phyloP scores from a whole-genome alignment of 164 flowering plant genomes.

The Macadamia integrifolia region DNA sequence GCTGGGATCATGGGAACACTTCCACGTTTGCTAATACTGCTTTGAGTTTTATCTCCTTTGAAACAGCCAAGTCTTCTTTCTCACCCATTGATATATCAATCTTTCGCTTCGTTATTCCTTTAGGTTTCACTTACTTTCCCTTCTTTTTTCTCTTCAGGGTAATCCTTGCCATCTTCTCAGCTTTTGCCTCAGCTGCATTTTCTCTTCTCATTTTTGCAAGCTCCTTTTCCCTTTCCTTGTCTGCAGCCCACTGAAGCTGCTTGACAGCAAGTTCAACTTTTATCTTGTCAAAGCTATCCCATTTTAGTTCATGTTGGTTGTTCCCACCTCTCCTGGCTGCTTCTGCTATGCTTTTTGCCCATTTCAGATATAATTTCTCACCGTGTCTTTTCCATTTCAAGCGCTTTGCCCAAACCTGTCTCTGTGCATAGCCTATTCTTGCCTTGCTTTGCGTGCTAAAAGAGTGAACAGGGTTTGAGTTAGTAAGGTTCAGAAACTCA shows the following conservation, averaged over 20 bases:
- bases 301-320: slow-evolving; percentile 55
- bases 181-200: slow-evolving; percentile 33
- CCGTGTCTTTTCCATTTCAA: slow-evolving; percentile 39
- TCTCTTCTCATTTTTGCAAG: slow-evolving; percentile 32
- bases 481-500: background rate
- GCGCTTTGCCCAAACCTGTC: slow-evolving; percentile 50
- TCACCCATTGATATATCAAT: slow-evolving; percentile 23
- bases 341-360: slow-evolving; percentile 60
- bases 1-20: background rate
- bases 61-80: slow-evolving; percentile 25
- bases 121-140: slow-evolving; percentile 27
- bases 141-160: slow-evolving; percentile 33
- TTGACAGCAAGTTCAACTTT: slow-evolving; percentile 34
- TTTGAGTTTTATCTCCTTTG: slow-evolving; percentile 41
- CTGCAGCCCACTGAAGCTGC: slow-evolving; percentile 38
- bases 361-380: slow-evolving; percentile 45
- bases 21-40: slow-evolving; percentile 48
- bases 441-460: slow-evolving; percentile 64
- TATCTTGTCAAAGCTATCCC: slow-evolving; percentile 74
- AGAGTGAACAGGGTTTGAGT: slow-evolving; percentile 5
- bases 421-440: slow-evolving; percentile 48
- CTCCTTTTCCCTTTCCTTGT: slow-evolving; percentile 44
- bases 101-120: slow-evolving; percentile 22
- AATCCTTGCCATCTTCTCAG: slow-evolving; percentile 32
- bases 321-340: slow-evolving; percentile 67